phyloP scores from a whole-genome alignment of 2,329 filamentous ascomycete genomes.

The Sclerotinia spermophila region DNA sequence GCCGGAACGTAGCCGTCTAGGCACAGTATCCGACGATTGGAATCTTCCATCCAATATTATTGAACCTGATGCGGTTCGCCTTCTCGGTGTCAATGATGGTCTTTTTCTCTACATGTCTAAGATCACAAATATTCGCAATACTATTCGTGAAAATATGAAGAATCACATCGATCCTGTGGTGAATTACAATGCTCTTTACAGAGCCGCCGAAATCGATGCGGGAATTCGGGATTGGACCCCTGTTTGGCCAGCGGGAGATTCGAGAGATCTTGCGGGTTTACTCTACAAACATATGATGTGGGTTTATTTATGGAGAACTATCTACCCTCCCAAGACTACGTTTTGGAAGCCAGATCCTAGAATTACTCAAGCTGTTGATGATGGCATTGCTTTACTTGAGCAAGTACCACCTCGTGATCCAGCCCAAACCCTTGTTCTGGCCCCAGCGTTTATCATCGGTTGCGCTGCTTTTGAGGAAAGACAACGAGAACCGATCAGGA shows the following conservation, averaged over 20 bases:
- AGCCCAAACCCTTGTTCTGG: constrained; percentile 55
- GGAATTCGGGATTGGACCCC: constrained; percentile 74
- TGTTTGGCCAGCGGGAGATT: constrained; percentile 54
- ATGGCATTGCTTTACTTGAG: constrained; percentile 53
- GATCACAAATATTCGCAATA: constrained; percentile 73
- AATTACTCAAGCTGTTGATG: constrained; percentile 53
- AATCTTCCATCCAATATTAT: constrained; percentile 29
- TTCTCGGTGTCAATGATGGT: constrained; percentile 79
- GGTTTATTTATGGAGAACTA: constrained; percentile 60
- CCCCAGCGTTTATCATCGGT: constrained; percentile 59
- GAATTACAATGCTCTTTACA: constrained; percentile 68
- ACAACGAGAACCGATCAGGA: constrained; percentile 52
- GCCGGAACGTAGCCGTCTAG: constrained; percentile 34
- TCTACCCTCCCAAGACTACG: constrained; percentile 50
- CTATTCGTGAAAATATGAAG: constrained; percentile 65
- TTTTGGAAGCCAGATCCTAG: constrained; percentile 42
- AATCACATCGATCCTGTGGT: constrained; percentile 62
- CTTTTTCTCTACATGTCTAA: constrained; percentile 75
- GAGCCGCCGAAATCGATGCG: constrained; percentile 71
- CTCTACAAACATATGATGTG: constrained; percentile 65
- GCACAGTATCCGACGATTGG: constrained; percentile 28
- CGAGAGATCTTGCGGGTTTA: constrained; percentile 52
- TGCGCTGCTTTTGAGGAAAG: constrained; percentile 53
- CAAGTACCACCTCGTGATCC: constrained; percentile 56
- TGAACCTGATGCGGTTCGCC: constrained; percentile 39